A percentile compares a stretch with the other conserved stretches of the same genome.
Evolutionary conservation across 805 yeast species (phyloP).

Genomic region (Torulaspora quercuum): DNA sequence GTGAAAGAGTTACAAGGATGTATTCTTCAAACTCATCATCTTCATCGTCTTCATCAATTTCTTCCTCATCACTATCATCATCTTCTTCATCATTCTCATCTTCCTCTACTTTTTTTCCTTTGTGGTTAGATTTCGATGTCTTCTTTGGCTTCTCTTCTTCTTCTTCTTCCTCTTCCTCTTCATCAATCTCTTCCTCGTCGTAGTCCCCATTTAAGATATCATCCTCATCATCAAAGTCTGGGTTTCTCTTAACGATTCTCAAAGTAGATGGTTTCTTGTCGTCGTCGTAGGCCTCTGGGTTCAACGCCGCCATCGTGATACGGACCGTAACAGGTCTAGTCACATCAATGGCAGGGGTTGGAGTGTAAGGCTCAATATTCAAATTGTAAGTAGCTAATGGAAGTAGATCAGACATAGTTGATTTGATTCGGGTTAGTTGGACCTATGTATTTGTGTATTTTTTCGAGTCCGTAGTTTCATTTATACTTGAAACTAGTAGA

Average conservation of each 20-base stretch:
- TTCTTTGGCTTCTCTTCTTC: conserved; percentile 39
- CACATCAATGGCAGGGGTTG: conserved; percentile 80
- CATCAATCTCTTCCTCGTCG: conserved; percentile 45
- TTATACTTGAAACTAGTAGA: too few relatives aligned
- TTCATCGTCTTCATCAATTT: conserved; percentile 55
- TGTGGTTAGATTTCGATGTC: conserved; percentile 51
- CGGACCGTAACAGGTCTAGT: conserved; percentile 88
- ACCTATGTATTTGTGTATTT: too few relatives aligned
- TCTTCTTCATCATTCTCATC: conserved; percentile 52
- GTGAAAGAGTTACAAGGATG: conserved; percentile 86
- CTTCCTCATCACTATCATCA: conserved; percentile 50
- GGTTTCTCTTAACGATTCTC: conserved; percentile 75
- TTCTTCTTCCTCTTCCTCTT: conserved; percentile 43
- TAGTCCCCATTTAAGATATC: conserved; percentile 44
- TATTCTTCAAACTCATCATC: conserved; percentile 80
- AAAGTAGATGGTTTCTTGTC: conserved; percentile 84
- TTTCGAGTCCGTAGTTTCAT: too few relatives aligned
- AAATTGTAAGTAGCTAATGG: conserved; percentile 87
- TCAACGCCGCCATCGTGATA: conserved; percentile 91
- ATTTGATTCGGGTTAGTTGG: neutral
- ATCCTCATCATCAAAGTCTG: conserved; percentile 46
- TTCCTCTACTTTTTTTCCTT: conserved; percentile 39
- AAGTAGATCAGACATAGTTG: conserved; percentile 61
- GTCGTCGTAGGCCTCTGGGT: conserved; percentile 76
- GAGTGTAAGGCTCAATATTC: conserved; percentile 81